Evolutionary conservation across 148 eudicot genomes (phyloP).

Genomic region (Pharnaceum exiguum): DNA sequence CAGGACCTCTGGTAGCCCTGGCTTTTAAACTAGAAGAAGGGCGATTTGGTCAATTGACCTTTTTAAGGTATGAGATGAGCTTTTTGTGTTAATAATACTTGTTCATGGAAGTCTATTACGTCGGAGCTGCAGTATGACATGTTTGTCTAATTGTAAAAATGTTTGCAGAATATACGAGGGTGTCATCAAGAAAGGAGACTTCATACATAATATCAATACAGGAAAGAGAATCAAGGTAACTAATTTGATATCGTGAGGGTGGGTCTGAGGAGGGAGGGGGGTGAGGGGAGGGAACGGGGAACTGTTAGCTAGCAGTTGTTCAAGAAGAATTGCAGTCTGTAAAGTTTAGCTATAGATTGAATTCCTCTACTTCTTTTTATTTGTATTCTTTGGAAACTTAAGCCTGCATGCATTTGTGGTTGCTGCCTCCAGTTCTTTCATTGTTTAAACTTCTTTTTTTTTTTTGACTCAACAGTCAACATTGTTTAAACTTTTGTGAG

Average conservation of each 20-base stretch:
- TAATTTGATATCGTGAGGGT: background rate
- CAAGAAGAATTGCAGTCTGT: too few relatives aligned
- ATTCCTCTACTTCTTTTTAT: too few relatives aligned
- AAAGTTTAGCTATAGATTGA: too few relatives aligned
- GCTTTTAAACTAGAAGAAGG: slow-evolving; percentile 98
- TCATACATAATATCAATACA: slow-evolving; percentile 78
- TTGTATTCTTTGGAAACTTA: too few relatives aligned
- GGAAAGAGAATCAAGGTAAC: slow-evolving; percentile 90
- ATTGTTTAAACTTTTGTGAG: too few relatives aligned
- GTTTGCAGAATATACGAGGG: slow-evolving; percentile 89
- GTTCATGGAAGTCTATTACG: slow-evolving; percentile 1
- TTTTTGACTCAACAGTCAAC: too few relatives aligned
- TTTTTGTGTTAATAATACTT: background rate
- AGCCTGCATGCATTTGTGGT: too few relatives aligned
- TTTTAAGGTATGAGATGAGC: slow-evolving; percentile 51
- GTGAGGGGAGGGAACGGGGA: background rate
- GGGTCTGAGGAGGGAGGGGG: background rate
- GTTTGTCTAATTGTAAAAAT: slow-evolving; percentile 2
- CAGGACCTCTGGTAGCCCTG: slow-evolving; percentile 84
- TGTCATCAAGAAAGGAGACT: slow-evolving; percentile 84
- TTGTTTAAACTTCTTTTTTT: too few relatives aligned
- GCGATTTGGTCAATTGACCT: slow-evolving; percentile 87
- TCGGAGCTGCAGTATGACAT: too few relatives aligned
- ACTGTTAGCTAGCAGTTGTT: too few relatives aligned
- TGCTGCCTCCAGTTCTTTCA: too few relatives aligned